phyloP scores from a whole-genome alignment of 805 yeast genomes.

The Nakazawaea ernobii region DNA sequence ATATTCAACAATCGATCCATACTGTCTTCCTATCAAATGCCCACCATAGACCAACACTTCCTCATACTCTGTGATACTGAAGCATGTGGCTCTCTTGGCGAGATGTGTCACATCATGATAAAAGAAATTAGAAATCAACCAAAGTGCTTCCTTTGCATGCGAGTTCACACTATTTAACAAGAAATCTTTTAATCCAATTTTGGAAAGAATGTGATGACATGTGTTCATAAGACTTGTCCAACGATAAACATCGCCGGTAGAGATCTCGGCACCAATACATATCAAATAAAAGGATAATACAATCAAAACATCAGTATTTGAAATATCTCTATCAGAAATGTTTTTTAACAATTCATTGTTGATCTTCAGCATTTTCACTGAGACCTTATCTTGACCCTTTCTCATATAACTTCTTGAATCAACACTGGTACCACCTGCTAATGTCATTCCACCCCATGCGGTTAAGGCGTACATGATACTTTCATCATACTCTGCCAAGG shows the following conservation, averaged over 20 bases:
- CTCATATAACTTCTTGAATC: conserved; percentile 17
- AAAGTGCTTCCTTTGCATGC: conserved; percentile 30
- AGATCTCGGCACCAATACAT: conserved; percentile 27
- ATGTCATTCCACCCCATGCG: conserved; percentile 53
- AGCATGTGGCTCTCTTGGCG: conserved; percentile 29
- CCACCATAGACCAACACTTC: conserved; percentile 25
- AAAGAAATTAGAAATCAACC: conserved; percentile 35
- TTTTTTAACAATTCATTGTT: background rate
- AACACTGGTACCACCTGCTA: conserved; percentile 24
- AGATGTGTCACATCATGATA: conserved; percentile 37
- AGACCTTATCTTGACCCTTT: conserved; percentile 17
- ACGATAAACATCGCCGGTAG: conserved; percentile 29
- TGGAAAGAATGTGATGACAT: conserved; percentile 24
- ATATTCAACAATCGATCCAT: conserved; percentile 18
- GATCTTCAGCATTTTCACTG: conserved; percentile 15
- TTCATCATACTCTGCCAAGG: conserved; percentile 44
- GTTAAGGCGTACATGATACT: conserved; percentile 41
- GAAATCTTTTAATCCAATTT: conserved; percentile 19
- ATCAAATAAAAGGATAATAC: conserved; percentile 24
- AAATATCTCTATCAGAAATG: conserved; percentile 1
- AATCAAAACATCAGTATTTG: conserved; percentile 18
- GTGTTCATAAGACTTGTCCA: conserved; percentile 33
- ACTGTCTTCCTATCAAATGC: conserved; percentile 13
- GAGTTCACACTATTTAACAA: conserved; percentile 13
- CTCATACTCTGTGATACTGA: conserved; percentile 28